Conservation (phyloP, 129 eudicot genomes). For the Artemisia annua region DNA sequence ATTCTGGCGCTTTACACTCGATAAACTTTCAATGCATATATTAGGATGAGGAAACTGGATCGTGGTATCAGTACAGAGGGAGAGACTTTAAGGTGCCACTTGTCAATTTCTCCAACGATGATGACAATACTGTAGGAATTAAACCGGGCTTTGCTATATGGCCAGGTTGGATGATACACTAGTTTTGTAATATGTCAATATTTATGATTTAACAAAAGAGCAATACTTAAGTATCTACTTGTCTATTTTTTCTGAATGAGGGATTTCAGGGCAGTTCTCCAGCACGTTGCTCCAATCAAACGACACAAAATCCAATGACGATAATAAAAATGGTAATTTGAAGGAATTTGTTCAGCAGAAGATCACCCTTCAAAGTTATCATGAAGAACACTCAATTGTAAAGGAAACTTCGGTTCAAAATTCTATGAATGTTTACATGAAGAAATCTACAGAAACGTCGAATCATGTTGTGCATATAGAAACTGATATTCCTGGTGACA, state of each 20-base stretch:
- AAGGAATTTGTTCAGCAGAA: conserved; percentile 32
- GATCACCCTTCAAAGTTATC: conserved; percentile 52
- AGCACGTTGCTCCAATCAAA: conserved; percentile 48
- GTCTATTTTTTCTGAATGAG: conserved; percentile 19
- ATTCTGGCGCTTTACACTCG: not conserved
- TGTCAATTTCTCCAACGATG: conserved; percentile 38
- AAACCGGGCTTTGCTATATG: conserved; percentile 50
- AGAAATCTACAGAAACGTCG: conserved; percentile 45
- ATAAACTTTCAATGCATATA: conserved; percentile 9
- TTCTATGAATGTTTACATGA: conserved; percentile 59
- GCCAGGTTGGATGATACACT: conserved; percentile 60
- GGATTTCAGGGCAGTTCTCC: conserved; percentile 55
- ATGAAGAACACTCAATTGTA: conserved; percentile 61
- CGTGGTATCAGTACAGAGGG: conserved; percentile 92
- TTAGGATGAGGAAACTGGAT: conserved; percentile 88
- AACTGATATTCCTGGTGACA: conserved; percentile 86
- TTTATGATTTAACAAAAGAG: not conserved
- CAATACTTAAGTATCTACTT: not conserved
- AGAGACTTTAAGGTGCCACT: conserved; percentile 85
- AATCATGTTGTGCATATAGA: conserved; percentile 59
- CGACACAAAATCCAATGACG: conserved; percentile 30
- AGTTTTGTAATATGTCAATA: not conserved
- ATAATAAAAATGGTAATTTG: conserved; percentile 27
- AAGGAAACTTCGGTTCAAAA: conserved; percentile 54
- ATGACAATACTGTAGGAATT: conserved; percentile 50